A percentile compares a stretch with the other conserved stretches of the same genome.
Evolutionary conservation across 164 flowering plant genomes (phyloP).

Genomic region (Berberis thunbergii): DNA sequence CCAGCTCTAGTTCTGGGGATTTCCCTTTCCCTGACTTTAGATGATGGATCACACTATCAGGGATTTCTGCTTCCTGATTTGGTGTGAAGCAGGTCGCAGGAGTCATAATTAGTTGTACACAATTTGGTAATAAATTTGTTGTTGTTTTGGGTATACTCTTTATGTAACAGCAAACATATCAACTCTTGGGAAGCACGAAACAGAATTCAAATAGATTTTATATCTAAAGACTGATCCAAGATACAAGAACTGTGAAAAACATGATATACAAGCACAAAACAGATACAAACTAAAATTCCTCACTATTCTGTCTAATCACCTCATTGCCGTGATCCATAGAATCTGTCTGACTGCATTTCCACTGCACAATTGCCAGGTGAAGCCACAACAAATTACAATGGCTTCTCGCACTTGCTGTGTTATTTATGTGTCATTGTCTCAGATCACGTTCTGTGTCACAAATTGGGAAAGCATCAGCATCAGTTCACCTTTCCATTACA

Average conservation of each 20-base stretch:
- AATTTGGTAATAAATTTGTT: too few species aligned
- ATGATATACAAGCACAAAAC: background rate
- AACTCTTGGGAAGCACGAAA: background rate
- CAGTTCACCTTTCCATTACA: background rate
- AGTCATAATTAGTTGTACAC: too few species aligned
- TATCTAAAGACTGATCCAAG: background rate
- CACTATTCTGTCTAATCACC: too few species aligned
- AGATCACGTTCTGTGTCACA: slow-evolving; percentile 60
- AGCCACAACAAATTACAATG: background rate
- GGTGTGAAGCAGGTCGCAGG: too few species aligned
- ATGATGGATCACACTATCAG: too few species aligned
- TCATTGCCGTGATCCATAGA: too few species aligned
- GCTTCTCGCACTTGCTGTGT: background rate
- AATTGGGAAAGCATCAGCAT: background rate
- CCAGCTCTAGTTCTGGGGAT: too few species aligned
- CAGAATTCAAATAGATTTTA: too few species aligned
- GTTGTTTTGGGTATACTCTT: background rate
- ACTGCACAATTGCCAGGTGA: background rate
- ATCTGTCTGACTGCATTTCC: too few species aligned
- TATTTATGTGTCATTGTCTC: slow-evolving; percentile 25
- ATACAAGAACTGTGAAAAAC: too few species aligned
- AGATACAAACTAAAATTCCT: background rate
- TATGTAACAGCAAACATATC: background rate
- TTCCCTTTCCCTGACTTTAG: too few species aligned
- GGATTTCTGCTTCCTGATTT: too few species aligned